These are phyloP conservation scores for Cinnamomum micranthum DNA, from an alignment of 164 flowering plant species.

Conservation along the genomic window DNA sequence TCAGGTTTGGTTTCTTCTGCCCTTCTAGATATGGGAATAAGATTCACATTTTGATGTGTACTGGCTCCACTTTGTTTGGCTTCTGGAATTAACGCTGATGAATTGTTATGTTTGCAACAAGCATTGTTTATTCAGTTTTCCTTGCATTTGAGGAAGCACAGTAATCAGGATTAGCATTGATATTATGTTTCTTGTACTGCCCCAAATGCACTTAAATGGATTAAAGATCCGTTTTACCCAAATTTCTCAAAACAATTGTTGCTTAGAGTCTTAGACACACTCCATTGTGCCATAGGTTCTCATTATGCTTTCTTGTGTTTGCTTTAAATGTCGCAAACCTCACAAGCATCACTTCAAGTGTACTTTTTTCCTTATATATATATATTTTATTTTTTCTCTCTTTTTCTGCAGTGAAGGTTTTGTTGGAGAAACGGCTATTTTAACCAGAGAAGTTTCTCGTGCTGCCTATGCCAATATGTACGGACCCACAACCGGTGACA, in stretches of 20 bases:
- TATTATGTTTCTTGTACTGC: not conserved
- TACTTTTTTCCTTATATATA: not conserved
- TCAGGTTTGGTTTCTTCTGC: conserved; percentile 41
- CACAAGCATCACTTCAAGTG: not conserved
- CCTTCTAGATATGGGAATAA: conserved; percentile 2
- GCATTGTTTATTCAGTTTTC: not conserved
- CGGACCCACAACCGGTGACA: conserved; percentile 94
- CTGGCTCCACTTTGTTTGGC: not conserved
- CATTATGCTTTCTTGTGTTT: not conserved
- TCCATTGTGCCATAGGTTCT: not conserved
- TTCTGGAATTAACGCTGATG: not conserved
- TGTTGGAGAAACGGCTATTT: conserved; percentile 36
- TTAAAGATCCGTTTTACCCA: not conserved
- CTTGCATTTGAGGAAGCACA: not conserved
- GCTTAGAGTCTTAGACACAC: no score
- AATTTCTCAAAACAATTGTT: no score
- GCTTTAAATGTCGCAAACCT: not conserved
- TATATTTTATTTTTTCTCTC: not conserved
- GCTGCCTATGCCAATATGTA: conserved; percentile 83
- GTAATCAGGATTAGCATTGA: not conserved
- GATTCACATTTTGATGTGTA: not conserved
- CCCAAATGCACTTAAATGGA: not conserved
- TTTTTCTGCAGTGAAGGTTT: conserved; percentile 67
- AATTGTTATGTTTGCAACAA: not conserved
- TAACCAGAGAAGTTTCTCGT: conserved; percentile 48